Base-by-base conservation (phyloP, 148 eudicot species). In the Rhododendron simsii region DNA sequence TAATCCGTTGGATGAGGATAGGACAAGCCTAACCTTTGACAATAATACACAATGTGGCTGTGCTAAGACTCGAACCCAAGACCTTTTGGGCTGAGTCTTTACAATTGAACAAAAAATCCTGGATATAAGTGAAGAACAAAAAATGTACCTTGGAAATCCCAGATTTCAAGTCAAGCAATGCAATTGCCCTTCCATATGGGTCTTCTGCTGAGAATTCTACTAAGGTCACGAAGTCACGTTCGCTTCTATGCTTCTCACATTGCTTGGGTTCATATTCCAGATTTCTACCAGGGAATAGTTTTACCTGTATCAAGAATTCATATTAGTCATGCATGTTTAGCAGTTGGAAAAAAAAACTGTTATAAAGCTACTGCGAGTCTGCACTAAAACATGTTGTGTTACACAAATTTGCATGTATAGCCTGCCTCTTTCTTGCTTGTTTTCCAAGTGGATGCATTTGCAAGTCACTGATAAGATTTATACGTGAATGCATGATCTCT, bases 111-210 rank as follows among this genome's bases (percentile, higher is more conserved):
- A 41, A 41, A 41, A 41, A 41, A 41, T 6, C 7, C 45, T 1
- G 8, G 41, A 33, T 14, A 3, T 20, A 30, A 14, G 37, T 26
- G 47, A n/a, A 74, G 7, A 79, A 30, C 76, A 14, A 71, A 28
- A 81, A 84, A 55, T 44, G 69, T 88, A 97, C 99, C 92, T 89
- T 90, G 85, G 92, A 85, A 79, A 88, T 84, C 88, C 95, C 94
- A 86, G 91, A 89, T 86, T 91, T 92, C 30, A 97, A 88, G 93
- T 95, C 92, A 33, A 93, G 83, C 83, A 97, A 89, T 55, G 98
- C 95, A 83, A 91, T 89, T 74, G 98, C 95, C 84, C 80, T 91
- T 53, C 99, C 99, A 78, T 97, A 97, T 81, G 99, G 99, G 81
- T 91, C 80, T 81, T 91, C 93, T 15, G 87, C 83, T 7, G 98